phyloP scores from a whole-genome alignment of 192 early-diverging fungal species.

The Coemansia sp. region DNA sequence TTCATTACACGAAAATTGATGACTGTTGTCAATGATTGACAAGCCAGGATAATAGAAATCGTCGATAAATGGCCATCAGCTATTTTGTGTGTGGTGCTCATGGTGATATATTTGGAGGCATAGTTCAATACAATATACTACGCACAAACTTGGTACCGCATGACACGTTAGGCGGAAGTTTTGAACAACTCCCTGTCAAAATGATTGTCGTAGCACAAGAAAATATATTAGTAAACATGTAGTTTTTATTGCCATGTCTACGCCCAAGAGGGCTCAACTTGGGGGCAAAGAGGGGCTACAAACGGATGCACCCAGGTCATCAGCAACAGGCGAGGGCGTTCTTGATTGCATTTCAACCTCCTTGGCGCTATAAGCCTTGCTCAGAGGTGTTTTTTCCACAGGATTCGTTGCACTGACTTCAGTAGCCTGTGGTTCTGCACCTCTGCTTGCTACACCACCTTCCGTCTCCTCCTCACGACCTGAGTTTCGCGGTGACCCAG shows the following conservation, averaged over 20 bases:
- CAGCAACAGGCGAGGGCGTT: neutral
- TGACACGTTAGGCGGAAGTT: neutral
- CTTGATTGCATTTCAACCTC: conserved; percentile 15
- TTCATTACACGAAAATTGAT: conserved; percentile 2
- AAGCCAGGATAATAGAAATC: neutral
- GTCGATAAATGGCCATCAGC: neutral
- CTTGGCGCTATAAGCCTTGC: neutral
- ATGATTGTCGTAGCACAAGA: no score
- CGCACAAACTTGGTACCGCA: neutral
- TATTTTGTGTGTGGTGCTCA: neutral
- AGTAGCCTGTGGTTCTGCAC: neutral
- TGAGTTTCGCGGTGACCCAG: neutral
- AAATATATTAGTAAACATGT: neutral
- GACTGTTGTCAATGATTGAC: neutral
- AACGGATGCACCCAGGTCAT: neutral
- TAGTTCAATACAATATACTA: neutral
- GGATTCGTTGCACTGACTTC: neutral
- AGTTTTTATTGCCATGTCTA: conserved; percentile 1
- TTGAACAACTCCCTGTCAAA: no score
- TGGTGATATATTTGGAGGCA: neutral
- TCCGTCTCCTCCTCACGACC: neutral
- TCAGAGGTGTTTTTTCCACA: neutral
- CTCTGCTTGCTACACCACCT: neutral
- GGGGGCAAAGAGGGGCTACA: neutral
- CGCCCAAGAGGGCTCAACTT: neutral